Conservation (phyloP, 2,329 filamentous ascomycete species). For the Teratosphaeria epicoccoides region DNA sequence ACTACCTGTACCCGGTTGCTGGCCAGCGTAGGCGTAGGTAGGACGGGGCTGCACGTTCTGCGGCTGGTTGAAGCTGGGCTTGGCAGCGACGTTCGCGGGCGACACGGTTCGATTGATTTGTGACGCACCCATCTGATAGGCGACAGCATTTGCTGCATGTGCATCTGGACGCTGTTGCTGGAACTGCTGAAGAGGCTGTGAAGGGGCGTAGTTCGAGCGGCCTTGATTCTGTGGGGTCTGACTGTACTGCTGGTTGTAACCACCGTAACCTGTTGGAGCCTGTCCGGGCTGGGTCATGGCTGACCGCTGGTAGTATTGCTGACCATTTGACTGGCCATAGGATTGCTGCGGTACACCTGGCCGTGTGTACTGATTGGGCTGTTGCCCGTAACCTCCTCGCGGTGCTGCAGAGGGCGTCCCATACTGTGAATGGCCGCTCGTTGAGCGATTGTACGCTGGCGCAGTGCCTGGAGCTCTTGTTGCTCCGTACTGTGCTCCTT, state of each 20-base stretch:
- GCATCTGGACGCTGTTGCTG: constrained; percentile 13
- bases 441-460: constrained; percentile 20
- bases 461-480: constrained; percentile 16
- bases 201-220: constrained; percentile 11
- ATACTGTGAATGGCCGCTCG: constrained; percentile 18
- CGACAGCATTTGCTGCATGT: constrained; percentile 13
- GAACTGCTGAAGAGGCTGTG: constrained; percentile 15
- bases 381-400: constrained; percentile 12
- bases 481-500: constrained; percentile 12
- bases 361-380: constrained; percentile 20
- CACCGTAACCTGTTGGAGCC: constrained; percentile 11
- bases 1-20: constrained; percentile 1
- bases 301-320: constrained; percentile 16
- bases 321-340: constrained; percentile 16
- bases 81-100: constrained; percentile 13
- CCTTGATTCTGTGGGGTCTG: constrained; percentile 16
- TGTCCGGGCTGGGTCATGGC: constrained; percentile 7
- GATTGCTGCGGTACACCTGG: constrained; percentile 12
- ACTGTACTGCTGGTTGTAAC: constrained; percentile 13
- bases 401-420: constrained; percentile 16
- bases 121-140: constrained; percentile 15
- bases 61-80: constrained; percentile 2
- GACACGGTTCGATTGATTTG: constrained; percentile 18
- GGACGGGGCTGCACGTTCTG: constrained; percentile 1
- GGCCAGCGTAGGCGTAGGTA: constrained; percentile 1